Evolutionary conservation across 169 alveolate genomes (phyloP).

Genomic region (Eimeria mitis): DNA sequence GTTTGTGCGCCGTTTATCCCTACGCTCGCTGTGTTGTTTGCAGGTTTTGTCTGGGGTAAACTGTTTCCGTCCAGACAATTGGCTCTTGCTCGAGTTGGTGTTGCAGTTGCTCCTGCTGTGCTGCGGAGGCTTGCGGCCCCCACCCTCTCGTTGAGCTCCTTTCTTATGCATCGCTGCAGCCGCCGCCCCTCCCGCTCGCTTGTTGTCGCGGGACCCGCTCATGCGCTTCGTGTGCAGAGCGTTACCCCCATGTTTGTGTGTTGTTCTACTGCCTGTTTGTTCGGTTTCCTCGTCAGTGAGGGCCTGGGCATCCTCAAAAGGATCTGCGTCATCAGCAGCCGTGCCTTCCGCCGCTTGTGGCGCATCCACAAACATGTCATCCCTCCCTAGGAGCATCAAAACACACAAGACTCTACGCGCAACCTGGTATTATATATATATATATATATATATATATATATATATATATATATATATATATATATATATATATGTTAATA

Average conservation of each 20-base stretch:
- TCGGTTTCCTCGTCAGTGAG: conserved; percentile 38
- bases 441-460: no score
- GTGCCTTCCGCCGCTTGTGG: not conserved
- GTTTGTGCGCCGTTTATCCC: conserved; percentile 3
- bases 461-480: not conserved
- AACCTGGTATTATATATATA: no score
- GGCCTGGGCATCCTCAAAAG: conserved; percentile 51
- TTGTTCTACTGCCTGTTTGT: not conserved
- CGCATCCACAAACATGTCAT: conserved; percentile 66
- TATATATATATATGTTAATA: no score
- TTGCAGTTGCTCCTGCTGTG: not conserved
- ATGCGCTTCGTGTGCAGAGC: not conserved
- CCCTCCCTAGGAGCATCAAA: conserved; percentile 19
- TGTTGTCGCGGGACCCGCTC: not conserved
- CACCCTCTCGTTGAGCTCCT: not conserved
- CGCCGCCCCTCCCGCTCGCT: not conserved
- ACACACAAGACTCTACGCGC: not conserved
- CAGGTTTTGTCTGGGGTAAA: not conserved
- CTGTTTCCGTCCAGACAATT: not conserved
- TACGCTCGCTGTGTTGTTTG: conserved; percentile 13
- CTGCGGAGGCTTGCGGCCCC: not conserved
- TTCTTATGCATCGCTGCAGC: conserved; percentile 10
- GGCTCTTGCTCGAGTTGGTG: not conserved
- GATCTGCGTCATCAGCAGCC: conserved; percentile 38
- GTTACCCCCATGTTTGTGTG: not conserved